Conservation (phyloP, 2,329 filamentous ascomycete species). For the Fusarium beomiforme region DNA sequence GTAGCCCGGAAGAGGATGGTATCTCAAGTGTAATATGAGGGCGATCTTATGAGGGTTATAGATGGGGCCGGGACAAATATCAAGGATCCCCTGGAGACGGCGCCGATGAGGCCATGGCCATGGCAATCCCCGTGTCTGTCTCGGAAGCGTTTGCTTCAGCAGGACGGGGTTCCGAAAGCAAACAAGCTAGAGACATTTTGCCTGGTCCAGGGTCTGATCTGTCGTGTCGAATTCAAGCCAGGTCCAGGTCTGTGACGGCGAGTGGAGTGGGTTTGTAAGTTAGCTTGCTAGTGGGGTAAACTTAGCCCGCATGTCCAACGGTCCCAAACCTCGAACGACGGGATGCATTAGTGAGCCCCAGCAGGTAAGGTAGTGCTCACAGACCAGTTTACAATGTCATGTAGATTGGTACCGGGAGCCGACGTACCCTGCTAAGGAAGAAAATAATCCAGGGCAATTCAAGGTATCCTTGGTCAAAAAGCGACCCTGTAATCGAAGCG, state of each 20-base stretch:
- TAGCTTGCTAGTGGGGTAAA: constrained; percentile 21
- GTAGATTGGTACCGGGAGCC: constrained; percentile 38
- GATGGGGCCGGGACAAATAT: constrained; percentile 16
- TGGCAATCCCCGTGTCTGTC: constrained; percentile 31
- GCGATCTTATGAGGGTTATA: constrained; percentile 28
- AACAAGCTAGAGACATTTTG: constrained; percentile 34
- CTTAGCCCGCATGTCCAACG: constrained; percentile 26
- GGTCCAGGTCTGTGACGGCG: constrained; percentile 36
- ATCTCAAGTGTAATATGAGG: constrained; percentile 11
- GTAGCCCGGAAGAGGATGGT: constrained; percentile 2
- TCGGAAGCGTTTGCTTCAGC: constrained; percentile 35
- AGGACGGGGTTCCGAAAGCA: constrained; percentile 30
- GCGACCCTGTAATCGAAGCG: not conserved
- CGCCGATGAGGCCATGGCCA: constrained; percentile 28
- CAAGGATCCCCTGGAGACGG: constrained; percentile 24
- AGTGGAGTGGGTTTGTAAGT: constrained; percentile 31
- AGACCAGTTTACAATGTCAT: constrained; percentile 13
- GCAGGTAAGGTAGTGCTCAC: not conserved
- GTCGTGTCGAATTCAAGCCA: constrained; percentile 34
- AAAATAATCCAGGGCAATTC: not conserved
- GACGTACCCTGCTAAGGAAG: constrained; percentile 29
- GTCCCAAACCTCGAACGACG: constrained; percentile 34
- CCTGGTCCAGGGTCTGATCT: constrained; percentile 31
- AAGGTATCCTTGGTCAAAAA: not conserved
- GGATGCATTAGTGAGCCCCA: constrained; percentile 17